Conservation (phyloP, 164 flowering plant species). For the Chloranthus sessilifolius region DNA sequence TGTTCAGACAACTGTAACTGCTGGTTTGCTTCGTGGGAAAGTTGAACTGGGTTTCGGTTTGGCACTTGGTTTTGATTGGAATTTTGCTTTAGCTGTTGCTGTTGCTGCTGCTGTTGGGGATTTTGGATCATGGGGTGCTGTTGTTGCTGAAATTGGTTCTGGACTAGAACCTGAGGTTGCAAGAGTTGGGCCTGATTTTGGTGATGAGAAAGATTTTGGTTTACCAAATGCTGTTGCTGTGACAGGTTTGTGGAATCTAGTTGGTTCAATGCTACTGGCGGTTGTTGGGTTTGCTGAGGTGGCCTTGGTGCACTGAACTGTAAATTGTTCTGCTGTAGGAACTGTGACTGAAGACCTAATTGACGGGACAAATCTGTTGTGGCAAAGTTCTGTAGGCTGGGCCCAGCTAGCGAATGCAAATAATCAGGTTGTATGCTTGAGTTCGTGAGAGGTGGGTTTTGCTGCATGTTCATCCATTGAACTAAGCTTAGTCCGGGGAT, state of each 20-base stretch:
- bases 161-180: slow-evolving; percentile 36
- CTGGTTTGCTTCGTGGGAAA: slow-evolving; percentile 43
- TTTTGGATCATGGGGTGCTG: slow-evolving; percentile 43
- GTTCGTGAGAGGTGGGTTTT: slow-evolving; percentile 47
- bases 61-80: slow-evolving; percentile 42
- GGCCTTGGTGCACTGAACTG: slow-evolving; percentile 54
- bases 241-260: slow-evolving; percentile 41
- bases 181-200: slow-evolving; percentile 57
- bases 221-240: slow-evolving; percentile 54
- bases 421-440: slow-evolving; percentile 59
- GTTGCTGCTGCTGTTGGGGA: slow-evolving; percentile 14
- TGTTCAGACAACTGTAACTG: slow-evolving; percentile 56
- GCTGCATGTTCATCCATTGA: slow-evolving; percentile 99
- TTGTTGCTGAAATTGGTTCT: slow-evolving; percentile 56
- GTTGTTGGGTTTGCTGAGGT: slow-evolving; percentile 54
- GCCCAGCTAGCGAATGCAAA: slow-evolving; percentile 37
- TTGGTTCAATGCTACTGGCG: slow-evolving; percentile 37
- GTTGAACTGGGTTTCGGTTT: slow-evolving; percentile 31
- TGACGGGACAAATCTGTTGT: slow-evolving; percentile 71
- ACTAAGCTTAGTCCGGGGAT: slow-evolving; percentile 72
- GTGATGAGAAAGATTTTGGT: too few species aligned
- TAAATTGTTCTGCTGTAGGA: slow-evolving; percentile 51
- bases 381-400: slow-evolving; percentile 47
- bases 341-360: slow-evolving; percentile 53
- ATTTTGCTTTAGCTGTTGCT: slow-evolving; percentile 21